A percentile compares a stretch with the other conserved stretches of the same genome.
These are phyloP conservation scores for Cordyceps tenuipes DNA, from an alignment of 2,329 filamentous ascomycete species.

Conservation along the genomic window DNA sequence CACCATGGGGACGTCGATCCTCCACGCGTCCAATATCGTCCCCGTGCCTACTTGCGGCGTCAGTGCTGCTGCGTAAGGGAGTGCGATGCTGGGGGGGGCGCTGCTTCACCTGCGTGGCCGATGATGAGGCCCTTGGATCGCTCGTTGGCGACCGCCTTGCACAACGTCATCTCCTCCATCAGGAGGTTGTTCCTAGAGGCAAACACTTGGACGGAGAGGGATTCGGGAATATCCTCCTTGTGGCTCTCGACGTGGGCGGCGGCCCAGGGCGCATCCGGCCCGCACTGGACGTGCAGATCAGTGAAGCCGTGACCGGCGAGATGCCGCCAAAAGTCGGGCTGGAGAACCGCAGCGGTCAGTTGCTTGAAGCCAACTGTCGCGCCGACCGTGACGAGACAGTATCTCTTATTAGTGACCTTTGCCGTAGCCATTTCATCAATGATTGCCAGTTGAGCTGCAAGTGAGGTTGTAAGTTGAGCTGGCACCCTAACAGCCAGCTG, in stretches of 20 bases:
- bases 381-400: slow-evolving; percentile 83
- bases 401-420: slow-evolving; percentile 18
- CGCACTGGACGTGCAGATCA: slow-evolving; percentile 71
- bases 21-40: slow-evolving; percentile 75
- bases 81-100: slow-evolving; percentile 13
- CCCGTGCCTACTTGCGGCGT: slow-evolving; percentile 59
- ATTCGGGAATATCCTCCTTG: slow-evolving; percentile 19
- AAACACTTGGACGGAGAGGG: slow-evolving; percentile 24
- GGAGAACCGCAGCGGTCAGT: slow-evolving; percentile 60
- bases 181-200: slow-evolving; percentile 26
- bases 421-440: slow-evolving; percentile 1
- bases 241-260: slow-evolving; percentile 15
- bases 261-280: slow-evolving; percentile 48
- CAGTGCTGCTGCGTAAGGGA: neutral
- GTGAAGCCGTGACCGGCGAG: slow-evolving; percentile 57
- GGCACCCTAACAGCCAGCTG: slow-evolving; percentile 6
- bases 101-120: slow-evolving; percentile 83
- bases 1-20: slow-evolving; percentile 66
- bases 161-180: slow-evolving; percentile 44
- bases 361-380: slow-evolving; percentile 77
- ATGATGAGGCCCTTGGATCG: slow-evolving; percentile 64
- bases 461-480: slow-evolving; percentile 1
- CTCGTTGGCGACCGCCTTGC: slow-evolving; percentile 37
- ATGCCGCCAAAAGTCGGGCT: slow-evolving; percentile 51
- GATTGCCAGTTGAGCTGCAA: neutral